Conservation (phyloP, 352 stramenopile genomes). For the Phytopythium ostracodes region DNA sequence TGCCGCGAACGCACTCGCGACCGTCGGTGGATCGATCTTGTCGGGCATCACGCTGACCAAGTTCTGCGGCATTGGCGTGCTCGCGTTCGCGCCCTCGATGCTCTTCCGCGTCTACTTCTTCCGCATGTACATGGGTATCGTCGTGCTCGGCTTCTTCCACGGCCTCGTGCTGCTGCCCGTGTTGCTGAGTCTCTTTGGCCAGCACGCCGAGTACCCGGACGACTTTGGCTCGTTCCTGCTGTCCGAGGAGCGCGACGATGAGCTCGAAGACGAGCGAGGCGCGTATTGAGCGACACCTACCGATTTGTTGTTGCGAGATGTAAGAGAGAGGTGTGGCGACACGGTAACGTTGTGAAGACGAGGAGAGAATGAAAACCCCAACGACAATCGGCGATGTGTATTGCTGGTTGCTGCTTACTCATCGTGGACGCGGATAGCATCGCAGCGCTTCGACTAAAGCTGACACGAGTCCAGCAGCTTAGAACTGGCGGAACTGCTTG, state of each 20-base stretch:
- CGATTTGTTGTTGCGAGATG: not conserved
- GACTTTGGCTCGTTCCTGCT: conserved; percentile 70
- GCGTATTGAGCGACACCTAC: conserved; percentile 1
- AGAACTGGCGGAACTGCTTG: conserved; percentile 99
- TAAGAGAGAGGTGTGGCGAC: not conserved
- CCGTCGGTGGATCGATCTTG: conserved; percentile 79
- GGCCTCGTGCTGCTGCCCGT: conserved; percentile 78
- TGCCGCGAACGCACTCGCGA: conserved; percentile 64
- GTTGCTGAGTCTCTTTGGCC: conserved; percentile 69
- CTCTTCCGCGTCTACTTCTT: conserved; percentile 93
- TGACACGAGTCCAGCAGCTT: conserved; percentile 34
- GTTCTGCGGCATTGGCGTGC: conserved; percentile 85
- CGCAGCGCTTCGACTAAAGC: not conserved
- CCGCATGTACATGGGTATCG: conserved; percentile 90
- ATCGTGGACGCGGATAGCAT: not conserved
- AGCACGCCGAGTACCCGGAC: conserved; percentile 41
- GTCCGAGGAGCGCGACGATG: conserved; percentile 60
- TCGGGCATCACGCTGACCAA: conserved; percentile 93
- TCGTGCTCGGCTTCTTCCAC: conserved; percentile 84
- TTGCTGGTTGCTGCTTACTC: not conserved
- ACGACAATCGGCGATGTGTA: conserved; percentile 10
- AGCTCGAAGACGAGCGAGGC: conserved; percentile 36
- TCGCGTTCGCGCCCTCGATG: conserved; percentile 88
- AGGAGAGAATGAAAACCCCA: conserved; percentile 13
- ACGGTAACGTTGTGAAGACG: conserved; percentile 2